These are phyloP conservation scores for Fusarium torulosum DNA, from an alignment of 2,329 filamentous ascomycete genomes.

Conservation along the genomic window DNA sequence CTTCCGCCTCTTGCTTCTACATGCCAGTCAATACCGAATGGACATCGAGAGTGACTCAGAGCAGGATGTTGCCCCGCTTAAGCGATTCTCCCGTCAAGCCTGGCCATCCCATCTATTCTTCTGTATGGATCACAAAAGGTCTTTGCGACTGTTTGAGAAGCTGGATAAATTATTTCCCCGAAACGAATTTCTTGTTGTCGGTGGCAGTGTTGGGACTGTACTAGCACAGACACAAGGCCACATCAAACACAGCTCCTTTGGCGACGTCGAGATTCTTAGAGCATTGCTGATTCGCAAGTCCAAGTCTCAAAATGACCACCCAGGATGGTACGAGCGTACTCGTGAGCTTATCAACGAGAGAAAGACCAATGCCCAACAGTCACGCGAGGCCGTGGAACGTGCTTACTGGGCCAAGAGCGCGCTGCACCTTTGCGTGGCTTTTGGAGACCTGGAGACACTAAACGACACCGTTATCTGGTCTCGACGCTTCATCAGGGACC, in stretches of 20 bases:
- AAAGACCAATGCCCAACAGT: slow-evolving; percentile 40
- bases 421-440: slow-evolving; percentile 46
- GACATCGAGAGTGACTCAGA: slow-evolving; percentile 44
- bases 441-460: slow-evolving; percentile 42
- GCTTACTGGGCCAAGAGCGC: slow-evolving; percentile 48
- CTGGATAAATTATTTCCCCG: slow-evolving; percentile 25
- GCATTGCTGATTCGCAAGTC: slow-evolving; percentile 30
- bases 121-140: slow-evolving; percentile 20
- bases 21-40: slow-evolving; percentile 32
- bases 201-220: slow-evolving; percentile 1
- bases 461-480: slow-evolving; percentile 47
- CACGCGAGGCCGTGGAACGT: slow-evolving; percentile 40
- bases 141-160: slow-evolving; percentile 32
- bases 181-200: slow-evolving; percentile 34
- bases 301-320: slow-evolving; percentile 10
- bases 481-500: slow-evolving; percentile 49
- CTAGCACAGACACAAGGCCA: slow-evolving; percentile 18
- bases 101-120: slow-evolving; percentile 40
- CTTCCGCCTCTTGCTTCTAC: slow-evolving; percentile 40
- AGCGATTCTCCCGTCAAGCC: neutral
- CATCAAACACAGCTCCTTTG: slow-evolving; percentile 7
- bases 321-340: slow-evolving; percentile 32
- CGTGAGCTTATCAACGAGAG: slow-evolving; percentile 37
- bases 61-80: slow-evolving; percentile 9
- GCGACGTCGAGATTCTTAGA: slow-evolving; percentile 32